Percentiles rank a stretch among this genome's conserved stretches.
These are phyloP conservation scores for Taphrina betulina DNA, from an alignment of 1,139 yeast genomes.

Conservation along the genomic window DNA sequence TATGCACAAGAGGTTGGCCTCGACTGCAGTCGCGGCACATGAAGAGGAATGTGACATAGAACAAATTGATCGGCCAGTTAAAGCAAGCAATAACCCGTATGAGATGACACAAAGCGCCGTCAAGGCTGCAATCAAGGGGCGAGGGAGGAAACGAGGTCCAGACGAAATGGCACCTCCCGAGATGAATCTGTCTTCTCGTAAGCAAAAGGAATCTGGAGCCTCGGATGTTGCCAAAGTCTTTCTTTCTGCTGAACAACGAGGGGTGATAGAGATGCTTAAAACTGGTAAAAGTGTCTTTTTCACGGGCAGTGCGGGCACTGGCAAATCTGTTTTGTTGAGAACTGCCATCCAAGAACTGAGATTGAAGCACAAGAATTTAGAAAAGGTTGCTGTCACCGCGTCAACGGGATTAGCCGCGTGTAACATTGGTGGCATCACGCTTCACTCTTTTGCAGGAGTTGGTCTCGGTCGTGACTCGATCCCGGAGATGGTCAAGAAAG, in stretches of 20 bases:
- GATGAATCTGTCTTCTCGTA: not conserved
- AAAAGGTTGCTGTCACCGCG: conserved; percentile 78
- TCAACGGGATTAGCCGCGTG: conserved; percentile 93
- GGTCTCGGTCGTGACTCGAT: conserved; percentile 64
- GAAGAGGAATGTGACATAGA: not conserved
- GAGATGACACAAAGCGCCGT: conserved; percentile 23
- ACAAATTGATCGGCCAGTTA: not conserved
- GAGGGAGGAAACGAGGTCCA: conserved; percentile 7
- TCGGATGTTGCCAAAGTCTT: conserved; percentile 41
- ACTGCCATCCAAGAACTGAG: conserved; percentile 63
- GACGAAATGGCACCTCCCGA: conserved; percentile 5
- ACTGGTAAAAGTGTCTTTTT: conserved; percentile 67
- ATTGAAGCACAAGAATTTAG: conserved; percentile 48
- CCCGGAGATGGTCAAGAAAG: conserved; percentile 53
- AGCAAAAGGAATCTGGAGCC: not conserved
- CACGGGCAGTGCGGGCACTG: conserved; percentile 93
- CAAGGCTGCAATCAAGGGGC: conserved; percentile 13
- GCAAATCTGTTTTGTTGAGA: conserved; percentile 76
- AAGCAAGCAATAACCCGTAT: not conserved
- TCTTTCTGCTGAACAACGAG: conserved; percentile 67
- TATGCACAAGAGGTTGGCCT: not conserved
- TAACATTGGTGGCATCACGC: conserved; percentile 81
- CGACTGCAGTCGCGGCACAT: not conserved
- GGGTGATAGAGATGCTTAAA: conserved; percentile 59
- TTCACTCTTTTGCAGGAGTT: conserved; percentile 83